Evolutionary conservation across 2,329 filamentous ascomycete species (phyloP).

Genomic region (Teratosphaeria nubilosa): DNA sequence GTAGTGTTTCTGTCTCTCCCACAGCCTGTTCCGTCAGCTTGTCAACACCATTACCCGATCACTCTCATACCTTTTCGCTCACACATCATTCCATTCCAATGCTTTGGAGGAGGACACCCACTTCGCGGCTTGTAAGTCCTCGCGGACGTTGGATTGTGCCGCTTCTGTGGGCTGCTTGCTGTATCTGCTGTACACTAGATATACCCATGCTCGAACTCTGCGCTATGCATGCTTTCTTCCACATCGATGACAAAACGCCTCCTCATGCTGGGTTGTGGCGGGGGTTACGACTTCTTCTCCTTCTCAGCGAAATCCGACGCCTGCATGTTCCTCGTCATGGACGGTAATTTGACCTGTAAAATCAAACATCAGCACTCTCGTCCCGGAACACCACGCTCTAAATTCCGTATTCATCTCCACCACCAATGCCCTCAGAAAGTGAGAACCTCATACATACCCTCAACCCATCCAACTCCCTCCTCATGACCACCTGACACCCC

Average conservation of each 20-base stretch:
- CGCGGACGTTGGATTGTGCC: no score
- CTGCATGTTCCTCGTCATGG: constrained; percentile 93
- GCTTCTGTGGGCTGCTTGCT: neutral
- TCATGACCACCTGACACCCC: constrained; percentile 89
- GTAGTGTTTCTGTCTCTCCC: no score
- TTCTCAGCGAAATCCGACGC: constrained; percentile 68
- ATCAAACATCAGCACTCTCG: neutral
- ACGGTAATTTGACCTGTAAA: constrained; percentile 52
- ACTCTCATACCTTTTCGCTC: no score
- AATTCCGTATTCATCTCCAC: neutral
- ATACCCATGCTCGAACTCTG: neutral
- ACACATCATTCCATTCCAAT: no score
- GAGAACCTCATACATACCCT: constrained; percentile 41
- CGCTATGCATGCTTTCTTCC: neutral
- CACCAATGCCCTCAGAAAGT: neutral
- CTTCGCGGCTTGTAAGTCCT: no score
- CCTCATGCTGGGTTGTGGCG: neutral
- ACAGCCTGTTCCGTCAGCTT: no score
- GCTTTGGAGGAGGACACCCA: no score
- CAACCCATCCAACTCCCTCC: constrained; percentile 76
- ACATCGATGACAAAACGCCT: neutral
- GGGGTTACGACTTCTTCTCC: constrained; percentile 11
- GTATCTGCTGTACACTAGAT: neutral
- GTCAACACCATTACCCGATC: no score
- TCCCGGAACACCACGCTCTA: neutral